phyloP scores from a whole-genome alignment of 2,329 filamentous ascomycete genomes.

The Apiospora rasikravindrae region DNA sequence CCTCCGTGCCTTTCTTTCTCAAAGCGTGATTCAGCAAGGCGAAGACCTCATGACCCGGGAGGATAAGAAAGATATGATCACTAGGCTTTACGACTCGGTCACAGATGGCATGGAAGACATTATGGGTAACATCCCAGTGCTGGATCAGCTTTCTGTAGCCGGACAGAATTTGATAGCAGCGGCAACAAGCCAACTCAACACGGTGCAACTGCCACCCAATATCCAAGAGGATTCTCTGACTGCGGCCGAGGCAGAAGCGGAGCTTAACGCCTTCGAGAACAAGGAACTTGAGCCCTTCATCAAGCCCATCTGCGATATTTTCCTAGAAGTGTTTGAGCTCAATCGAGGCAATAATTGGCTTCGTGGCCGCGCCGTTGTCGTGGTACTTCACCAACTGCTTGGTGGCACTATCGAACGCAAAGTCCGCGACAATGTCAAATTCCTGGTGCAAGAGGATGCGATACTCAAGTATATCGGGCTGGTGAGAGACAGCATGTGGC shows the following conservation, averaged over 20 bases:
- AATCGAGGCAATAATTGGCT: slow-evolving; percentile 98
- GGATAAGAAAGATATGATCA: slow-evolving; percentile 85
- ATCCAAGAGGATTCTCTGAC: slow-evolving; percentile 55
- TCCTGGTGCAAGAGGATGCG: slow-evolving; percentile 77
- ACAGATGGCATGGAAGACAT: slow-evolving; percentile 99
- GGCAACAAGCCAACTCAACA: slow-evolving; percentile 67
- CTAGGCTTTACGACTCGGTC: slow-evolving; percentile 93
- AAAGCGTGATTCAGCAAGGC: slow-evolving; percentile 75
- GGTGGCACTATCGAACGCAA: slow-evolving; percentile 97
- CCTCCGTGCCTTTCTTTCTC: slow-evolving; percentile 88
- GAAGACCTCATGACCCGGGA: slow-evolving; percentile 63
- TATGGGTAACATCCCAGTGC: slow-evolving; percentile 90
- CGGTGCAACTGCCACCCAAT: slow-evolving; percentile 58
- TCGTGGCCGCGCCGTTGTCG: slow-evolving; percentile 90
- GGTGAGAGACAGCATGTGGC: slow-evolving; percentile 83
- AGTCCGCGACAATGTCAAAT: slow-evolving; percentile 81
- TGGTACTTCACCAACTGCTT: slow-evolving; percentile 93
- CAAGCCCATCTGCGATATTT: slow-evolving; percentile 97
- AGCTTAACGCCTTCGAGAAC: slow-evolving; percentile 90
- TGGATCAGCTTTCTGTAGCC: slow-evolving; percentile 91
- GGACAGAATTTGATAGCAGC: slow-evolving; percentile 90
- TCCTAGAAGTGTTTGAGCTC: slow-evolving; percentile 92
- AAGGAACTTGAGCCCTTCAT: slow-evolving; percentile 92
- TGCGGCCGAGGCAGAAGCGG: slow-evolving; percentile 85
- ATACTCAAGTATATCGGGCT: slow-evolving; percentile 77